Percentiles rank a stretch among this genome's conserved stretches.
Evolutionary conservation across 2,329 filamentous ascomycete species (phyloP).

Genomic region (Xylariaceae sp.): DNA sequence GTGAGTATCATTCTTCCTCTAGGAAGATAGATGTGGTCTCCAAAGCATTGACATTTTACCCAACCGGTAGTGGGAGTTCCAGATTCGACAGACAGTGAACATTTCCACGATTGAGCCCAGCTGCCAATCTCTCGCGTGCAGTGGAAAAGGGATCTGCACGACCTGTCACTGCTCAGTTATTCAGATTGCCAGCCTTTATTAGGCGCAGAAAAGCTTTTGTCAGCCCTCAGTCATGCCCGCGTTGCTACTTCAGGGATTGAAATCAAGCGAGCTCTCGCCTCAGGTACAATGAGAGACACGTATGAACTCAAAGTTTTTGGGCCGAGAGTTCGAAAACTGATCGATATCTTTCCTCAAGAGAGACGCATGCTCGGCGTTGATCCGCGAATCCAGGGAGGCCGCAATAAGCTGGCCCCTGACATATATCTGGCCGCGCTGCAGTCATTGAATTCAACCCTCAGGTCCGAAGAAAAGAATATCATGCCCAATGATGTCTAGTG

Average conservation of each 20-base stretch:
- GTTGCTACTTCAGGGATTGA: background rate
- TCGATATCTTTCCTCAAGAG: constrained; percentile 43
- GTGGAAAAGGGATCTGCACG: constrained; percentile 47
- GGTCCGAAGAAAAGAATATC: constrained; percentile 44
- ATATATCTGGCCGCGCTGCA: constrained; percentile 66
- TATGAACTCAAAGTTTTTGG: constrained; percentile 56
- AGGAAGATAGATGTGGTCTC: no score
- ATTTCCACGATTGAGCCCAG: constrained; percentile 59
- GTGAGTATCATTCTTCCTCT: no score
- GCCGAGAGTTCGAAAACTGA: constrained; percentile 22
- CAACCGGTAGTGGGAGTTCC: constrained; percentile 68
- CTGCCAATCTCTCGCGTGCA: constrained; percentile 62
- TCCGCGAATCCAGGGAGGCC: constrained; percentile 54
- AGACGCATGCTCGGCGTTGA: constrained; percentile 63
- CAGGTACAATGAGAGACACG: constrained; percentile 34
- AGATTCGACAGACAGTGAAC: constrained; percentile 22
- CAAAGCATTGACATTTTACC: no score
- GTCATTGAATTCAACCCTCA: constrained; percentile 55
- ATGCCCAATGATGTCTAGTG: constrained; percentile 61
- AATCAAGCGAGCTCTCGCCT: background rate
- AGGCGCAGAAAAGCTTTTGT: constrained; percentile 55
- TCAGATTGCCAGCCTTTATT: constrained; percentile 57
- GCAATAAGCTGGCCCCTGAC: constrained; percentile 68
- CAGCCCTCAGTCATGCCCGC: constrained; percentile 36
- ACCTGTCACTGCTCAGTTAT: constrained; percentile 56